Evolutionary conservation across 192 early-diverging fungal genomes (phyloP).

Genomic region (Linnemannia exigua): DNA sequence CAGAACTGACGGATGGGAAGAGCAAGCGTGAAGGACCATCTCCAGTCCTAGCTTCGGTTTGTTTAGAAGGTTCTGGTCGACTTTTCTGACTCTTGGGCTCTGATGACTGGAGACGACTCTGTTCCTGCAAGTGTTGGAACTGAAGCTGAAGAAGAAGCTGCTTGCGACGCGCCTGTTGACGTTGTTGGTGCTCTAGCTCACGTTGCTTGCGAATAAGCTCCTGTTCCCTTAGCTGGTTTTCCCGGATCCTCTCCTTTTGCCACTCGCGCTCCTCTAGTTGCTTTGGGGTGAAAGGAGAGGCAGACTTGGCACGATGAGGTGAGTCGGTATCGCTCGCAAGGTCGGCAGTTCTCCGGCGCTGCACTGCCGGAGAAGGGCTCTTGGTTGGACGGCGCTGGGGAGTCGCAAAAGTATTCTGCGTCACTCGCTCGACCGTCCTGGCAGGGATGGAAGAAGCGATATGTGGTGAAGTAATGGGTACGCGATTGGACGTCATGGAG

Average conservation of each 20-base stretch:
- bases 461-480: neutral
- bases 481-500: neutral
- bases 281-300: neutral
- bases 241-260: conserved; percentile 24
- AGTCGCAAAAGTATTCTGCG: neutral
- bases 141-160: conserved; percentile 26
- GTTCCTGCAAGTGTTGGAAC: conserved; percentile 31
- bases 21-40: neutral
- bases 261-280: conserved; percentile 17
- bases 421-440: neutral
- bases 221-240: conserved; percentile 22
- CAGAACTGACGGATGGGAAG: neutral
- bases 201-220: conserved; percentile 29
- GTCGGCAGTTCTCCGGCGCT: neutral
- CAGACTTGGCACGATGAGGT: neutral
- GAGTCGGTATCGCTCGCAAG: neutral
- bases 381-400: neutral
- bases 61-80: neutral
- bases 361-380: neutral
- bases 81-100: neutral
- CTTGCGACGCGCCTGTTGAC: conserved; percentile 7
- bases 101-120: neutral
- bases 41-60: neutral
- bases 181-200: conserved; percentile 27
- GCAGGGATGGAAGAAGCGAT: neutral